Evolutionary conservation across 345 rosid species (phyloP).

Genomic region (Heritiera littoralis): DNA sequence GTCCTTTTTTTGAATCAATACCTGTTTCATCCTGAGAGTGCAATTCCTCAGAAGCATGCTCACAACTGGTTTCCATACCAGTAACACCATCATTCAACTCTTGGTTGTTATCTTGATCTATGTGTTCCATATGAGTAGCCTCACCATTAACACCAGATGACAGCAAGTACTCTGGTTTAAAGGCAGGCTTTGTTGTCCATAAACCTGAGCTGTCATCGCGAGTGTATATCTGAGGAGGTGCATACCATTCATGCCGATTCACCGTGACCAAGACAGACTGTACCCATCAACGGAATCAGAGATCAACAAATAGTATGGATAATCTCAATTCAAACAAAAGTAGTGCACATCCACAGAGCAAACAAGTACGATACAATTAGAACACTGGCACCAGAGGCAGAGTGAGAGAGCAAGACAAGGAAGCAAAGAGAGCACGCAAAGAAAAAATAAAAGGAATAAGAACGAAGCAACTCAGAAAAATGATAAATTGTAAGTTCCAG

Average conservation of each 20-base stretch:
- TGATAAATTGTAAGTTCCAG: not conserved
- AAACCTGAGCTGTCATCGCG: constrained; percentile 88
- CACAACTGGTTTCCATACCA: constrained; percentile 54
- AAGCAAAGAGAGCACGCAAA: not conserved
- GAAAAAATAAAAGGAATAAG: not conserved
- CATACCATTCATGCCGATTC: constrained; percentile 98
- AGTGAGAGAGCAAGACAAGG: not conserved
- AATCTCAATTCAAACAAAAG: not conserved
- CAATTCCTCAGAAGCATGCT: constrained; percentile 44
- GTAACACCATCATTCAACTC: constrained; percentile 53
- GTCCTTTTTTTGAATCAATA: constrained; percentile 61
- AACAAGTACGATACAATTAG: not conserved
- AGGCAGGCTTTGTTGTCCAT: constrained; percentile 76
- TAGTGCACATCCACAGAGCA: not conserved
- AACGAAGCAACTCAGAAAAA: not conserved
- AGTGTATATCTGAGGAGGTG: constrained; percentile 82
- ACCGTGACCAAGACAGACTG: constrained; percentile 86
- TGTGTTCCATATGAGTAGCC: constrained; percentile 42
- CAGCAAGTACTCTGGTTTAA: constrained; percentile 36
- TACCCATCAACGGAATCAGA: constrained; percentile 29
- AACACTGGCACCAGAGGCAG: not conserved
- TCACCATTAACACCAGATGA: constrained; percentile 45
- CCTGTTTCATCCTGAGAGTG: constrained; percentile 51
- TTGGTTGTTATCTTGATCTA: constrained; percentile 45
- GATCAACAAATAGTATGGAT: not conserved